Evolutionary conservation across 2,329 filamentous ascomycete genomes (phyloP), one percentile per base, ranked within the genome.

Genomic region (Fusarium pilosicola): DNA sequence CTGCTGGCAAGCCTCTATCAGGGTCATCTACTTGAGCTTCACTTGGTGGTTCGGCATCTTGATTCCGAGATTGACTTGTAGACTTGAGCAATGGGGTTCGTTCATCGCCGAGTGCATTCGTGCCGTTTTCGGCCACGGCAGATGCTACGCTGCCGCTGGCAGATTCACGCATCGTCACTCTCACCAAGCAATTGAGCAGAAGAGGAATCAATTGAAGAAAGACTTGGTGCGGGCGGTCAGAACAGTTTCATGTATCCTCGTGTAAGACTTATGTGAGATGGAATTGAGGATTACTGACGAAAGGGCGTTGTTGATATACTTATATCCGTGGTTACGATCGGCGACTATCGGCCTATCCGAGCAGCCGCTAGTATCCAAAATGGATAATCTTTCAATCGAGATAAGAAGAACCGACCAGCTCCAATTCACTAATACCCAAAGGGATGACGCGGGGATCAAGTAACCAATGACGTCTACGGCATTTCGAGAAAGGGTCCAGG

Each of bases 11-110:
- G 24, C 65, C 73, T 54, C 55, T 67, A 17, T 64, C 45, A 14
- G 44, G 44, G 7, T 34, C 58, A 17, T 57, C 62, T 7, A 48
- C 67, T 9, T 48, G 64, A 9, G 51, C 26, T 26, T 74, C 71
- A 30, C 67, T 60, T n/a, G 39, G 62, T 30, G 70, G 56, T n/a
- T 70, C 61, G 15, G n/a, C 39, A 28, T n/a, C 68, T 42, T 48
- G 66, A 41, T 60, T 55, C 26, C 59, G 58, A 58, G 56, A 36
- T 57, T 63, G 65, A 24, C 58, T 63, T 2, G 70, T 69, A 39
- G 74, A 49, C 62, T 75, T 76, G 60, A 80, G 76, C 62, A 80
- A 62, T 10, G 77, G 79, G 46, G 78, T 78, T 42, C 75, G 76
- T 70, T 80, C 79, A 46, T 72, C 67, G 46, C 38, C 68, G 20